Base-by-base conservation (phyloP, 192 early-diverging fungal genomes). In the Linnemannia schmuckeri region DNA sequence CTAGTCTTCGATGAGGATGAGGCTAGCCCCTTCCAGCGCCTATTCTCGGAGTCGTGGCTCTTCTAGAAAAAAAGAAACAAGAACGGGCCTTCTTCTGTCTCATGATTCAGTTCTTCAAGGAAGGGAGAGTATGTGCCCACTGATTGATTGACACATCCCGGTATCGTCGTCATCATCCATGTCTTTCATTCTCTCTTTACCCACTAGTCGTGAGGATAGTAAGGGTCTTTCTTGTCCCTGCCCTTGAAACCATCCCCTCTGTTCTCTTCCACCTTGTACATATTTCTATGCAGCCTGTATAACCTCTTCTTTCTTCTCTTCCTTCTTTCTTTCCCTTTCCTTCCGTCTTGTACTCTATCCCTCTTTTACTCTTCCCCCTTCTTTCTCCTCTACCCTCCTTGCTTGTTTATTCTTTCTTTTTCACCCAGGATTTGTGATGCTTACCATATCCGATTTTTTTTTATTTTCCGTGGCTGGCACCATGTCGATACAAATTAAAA, bases 1-100 rank as follows among this genome's bases (percentile, higher is more conserved):
- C 55, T 77, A 18, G 70, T 78, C 35, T 20, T 73, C 40, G 74
- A 81, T 22, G 80, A 81, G 42, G 79, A 87, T 35, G 83, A 86
- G 47, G 75, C 79, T 5, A 81, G 79, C 15, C 80, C 78, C 2
- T 81, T 87, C 61, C 75, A 81, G 41, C 75, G 80, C 24, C 41
- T 81, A 30, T 78, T 87, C 74, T 87, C 85, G 18, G 80, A 87
- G 41, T 87, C 85, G 1, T 87, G 85, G 85, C 85, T 87, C 66
- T 87, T 87, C 44, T 87, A 71, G 52, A 57, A 73, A 18, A 77
- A 17, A 10, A 12, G 22, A 33, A 44, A 69, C 10, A 35, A 1
- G 49, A 33, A 69, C 13, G 57, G 17, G 7, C n/a, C 55, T 15
- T 38, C 30, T 13, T 61, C 13, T 37, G 0, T 61, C 55, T 40